A percentile compares a stretch with the other conserved stretches of the same genome.
Evolutionary conservation across 2,329 filamentous ascomycete species (phyloP).

Genomic region (Aspergillus brasiliensis): DNA sequence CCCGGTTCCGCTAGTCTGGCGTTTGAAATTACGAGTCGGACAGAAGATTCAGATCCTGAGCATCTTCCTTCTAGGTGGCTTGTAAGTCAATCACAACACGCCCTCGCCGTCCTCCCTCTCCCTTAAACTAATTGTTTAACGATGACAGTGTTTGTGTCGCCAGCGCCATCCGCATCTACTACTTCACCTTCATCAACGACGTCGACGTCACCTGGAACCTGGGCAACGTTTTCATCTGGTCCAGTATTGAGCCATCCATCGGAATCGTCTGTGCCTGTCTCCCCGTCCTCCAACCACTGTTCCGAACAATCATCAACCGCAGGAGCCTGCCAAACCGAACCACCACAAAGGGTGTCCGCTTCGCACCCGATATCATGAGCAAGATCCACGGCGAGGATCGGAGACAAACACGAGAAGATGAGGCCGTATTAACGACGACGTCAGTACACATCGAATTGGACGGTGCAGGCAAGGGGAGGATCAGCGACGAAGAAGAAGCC

Average conservation of each 20-base stretch:
- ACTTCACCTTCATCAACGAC: conserved; percentile 17
- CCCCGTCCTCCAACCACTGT: conserved; percentile 18
- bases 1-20: conserved; percentile 22
- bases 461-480: not conserved
- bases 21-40: conserved; percentile 15
- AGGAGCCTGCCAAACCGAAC: not conserved
- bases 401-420: not conserved
- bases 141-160: conserved; percentile 22
- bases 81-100: conserved; percentile 11
- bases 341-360: not conserved
- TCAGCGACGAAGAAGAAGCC: not conserved
- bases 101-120: not conserved
- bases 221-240: conserved; percentile 24
- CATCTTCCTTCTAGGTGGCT: conserved; percentile 22
- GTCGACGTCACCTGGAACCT: conserved; percentile 23
- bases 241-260: conserved; percentile 26
- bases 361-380: conserved; percentile 3
- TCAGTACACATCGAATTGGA: not conserved
- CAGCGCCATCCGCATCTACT: conserved; percentile 19
- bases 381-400: conserved; percentile 1
- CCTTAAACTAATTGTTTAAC: not conserved
- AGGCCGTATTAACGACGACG: not conserved
- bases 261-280: conserved; percentile 26
- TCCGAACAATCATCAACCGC: conserved; percentile 12
- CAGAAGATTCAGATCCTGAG: conserved; percentile 18